A percentile compares a stretch with the other conserved stretches of the same genome.
Conservation (phyloP, 495 filamentous ascomycete genomes). For the Podospora conica region DNA sequence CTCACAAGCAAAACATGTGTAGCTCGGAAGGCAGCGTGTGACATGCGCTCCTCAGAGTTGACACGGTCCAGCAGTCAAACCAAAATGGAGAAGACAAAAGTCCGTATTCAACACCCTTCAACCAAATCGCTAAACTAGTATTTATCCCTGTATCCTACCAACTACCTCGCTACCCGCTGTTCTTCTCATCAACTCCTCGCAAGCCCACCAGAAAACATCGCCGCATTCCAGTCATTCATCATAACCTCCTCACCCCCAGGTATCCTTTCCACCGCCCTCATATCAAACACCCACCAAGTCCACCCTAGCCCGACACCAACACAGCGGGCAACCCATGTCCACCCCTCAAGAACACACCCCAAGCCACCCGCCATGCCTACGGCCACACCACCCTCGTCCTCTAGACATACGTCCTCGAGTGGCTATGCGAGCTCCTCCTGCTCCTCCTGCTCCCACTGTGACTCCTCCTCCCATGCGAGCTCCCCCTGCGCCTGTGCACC, state of each 20-base stretch:
- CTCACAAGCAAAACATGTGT: not conserved
- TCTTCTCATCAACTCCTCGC: not conserved
- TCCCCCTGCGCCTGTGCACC: not conserved
- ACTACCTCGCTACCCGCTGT: not conserved
- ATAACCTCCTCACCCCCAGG: not conserved
- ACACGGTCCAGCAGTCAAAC: too few relatives aligned
- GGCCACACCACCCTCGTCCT: not conserved
- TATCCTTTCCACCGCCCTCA: not conserved
- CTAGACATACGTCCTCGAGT: conserved; percentile 17
- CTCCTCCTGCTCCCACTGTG: conserved; percentile 7
- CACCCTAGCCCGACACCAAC: not conserved
- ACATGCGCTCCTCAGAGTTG: too few relatives aligned
- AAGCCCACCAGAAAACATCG: not conserved
- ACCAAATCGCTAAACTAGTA: not conserved
- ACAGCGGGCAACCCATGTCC: too few relatives aligned
- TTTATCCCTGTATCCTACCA: not conserved
- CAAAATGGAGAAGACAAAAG: not conserved
- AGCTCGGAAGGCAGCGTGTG: too few relatives aligned
- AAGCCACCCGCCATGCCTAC: not conserved
- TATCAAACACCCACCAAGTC: not conserved
- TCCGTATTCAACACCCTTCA: not conserved
- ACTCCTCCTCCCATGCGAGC: conserved; percentile 5
- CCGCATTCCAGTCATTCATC: not conserved
- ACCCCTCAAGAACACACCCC: not conserved
- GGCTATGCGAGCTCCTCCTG: conserved; percentile 14